phyloP scores from a whole-genome alignment of 2,329 filamentous ascomycete species.

The Triangularia verruculosa region DNA sequence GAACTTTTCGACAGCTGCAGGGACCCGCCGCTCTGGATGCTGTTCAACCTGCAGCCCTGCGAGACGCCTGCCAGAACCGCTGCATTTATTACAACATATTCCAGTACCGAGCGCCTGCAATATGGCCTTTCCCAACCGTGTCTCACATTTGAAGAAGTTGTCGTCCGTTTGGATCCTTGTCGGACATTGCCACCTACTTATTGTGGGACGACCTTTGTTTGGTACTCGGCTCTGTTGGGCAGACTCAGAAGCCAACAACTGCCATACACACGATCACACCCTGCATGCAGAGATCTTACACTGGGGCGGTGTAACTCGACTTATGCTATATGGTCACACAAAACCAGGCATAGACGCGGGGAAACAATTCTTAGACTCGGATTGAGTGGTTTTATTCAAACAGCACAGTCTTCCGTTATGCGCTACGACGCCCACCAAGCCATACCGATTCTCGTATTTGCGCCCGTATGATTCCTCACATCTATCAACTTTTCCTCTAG shows the following conservation, averaged over 20 bases:
- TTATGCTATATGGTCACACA: neutral
- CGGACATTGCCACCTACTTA: neutral
- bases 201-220: neutral
- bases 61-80: neutral
- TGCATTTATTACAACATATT: neutral
- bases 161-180: neutral
- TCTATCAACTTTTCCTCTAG: neutral
- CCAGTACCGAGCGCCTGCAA: neutral
- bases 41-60: conserved; percentile 3
- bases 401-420: neutral
- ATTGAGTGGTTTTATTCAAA: neutral
- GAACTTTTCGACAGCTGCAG: conserved; percentile 2
- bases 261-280: neutral
- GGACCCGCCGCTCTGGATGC: neutral
- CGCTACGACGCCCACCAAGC: neutral
- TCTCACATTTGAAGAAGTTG: neutral
- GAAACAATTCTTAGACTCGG: neutral
- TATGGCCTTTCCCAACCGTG: neutral
- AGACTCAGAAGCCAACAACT: neutral
- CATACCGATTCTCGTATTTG: neutral
- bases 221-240: neutral
- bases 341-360: neutral
- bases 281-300: neutral
- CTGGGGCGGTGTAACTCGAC: neutral
- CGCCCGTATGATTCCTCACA: neutral